Percentiles rank a stretch among this genome's conserved stretches.
Evolutionary conservation across 1,284 basidiomycete genomes (phyloP).

Genomic region (Rhizoctonia solani): DNA sequence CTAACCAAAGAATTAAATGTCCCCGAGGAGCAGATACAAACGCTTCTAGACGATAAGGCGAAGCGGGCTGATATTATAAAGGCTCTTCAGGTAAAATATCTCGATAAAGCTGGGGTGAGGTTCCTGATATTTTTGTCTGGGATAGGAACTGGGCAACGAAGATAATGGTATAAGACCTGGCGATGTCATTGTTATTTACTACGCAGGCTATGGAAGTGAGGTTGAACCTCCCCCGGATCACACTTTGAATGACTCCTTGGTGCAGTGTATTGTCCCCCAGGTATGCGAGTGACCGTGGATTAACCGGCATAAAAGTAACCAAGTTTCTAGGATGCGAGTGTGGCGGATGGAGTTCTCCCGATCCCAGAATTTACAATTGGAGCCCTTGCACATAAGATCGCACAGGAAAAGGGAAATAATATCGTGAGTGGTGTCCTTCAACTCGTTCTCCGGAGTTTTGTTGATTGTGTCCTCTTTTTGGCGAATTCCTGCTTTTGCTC

Average conservation of each 20-base stretch:
- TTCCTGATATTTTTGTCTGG: no score
- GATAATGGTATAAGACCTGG: not conserved
- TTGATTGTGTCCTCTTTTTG: not conserved
- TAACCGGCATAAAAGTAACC: not conserved
- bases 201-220: constrained; percentile 3
- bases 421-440: no score
- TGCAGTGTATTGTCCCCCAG: not conserved
- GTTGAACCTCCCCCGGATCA: not conserved
- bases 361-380: not conserved
- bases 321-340: no score
- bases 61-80: not conserved
- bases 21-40: not conserved
- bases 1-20: not conserved
- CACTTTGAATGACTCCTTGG: not conserved
- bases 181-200: constrained; percentile 3
- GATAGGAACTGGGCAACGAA: no score
- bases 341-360: not conserved
- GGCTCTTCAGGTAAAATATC: not conserved
- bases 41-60: not conserved
- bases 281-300: no score
- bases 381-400: not conserved
- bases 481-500: no score
- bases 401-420: not conserved
- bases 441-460: not conserved
- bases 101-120: no score